Base-by-base conservation (phyloP, 108 stramenopile species). In the Skeletonema grethae region DNA sequence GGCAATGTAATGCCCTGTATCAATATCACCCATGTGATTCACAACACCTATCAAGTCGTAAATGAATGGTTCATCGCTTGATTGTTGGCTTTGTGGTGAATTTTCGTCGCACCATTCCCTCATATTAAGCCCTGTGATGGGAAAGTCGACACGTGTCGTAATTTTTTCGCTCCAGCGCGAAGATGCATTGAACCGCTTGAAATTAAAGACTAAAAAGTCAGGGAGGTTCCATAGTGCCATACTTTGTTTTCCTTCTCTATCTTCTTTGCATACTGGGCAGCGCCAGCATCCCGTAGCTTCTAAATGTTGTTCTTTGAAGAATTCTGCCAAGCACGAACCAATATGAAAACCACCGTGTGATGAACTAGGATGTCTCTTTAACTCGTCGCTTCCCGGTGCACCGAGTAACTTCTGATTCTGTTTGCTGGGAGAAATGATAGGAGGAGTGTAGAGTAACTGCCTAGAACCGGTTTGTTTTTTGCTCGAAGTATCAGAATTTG, bases 1-100 rank as follows among this genome's bases (percentile, higher is more conserved):
- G 4, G 98, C 94, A n/a, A 97, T 94, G 70, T 99, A 99, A 79
- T 99, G 99, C 2, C 99, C 99, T 20, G 97, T 95, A 0, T 89
- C 92, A 84, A 98, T 93, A 9, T 96, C 90, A 13, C 99, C 99
- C 69, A 96, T 85, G 76, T 99, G 99, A 85, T 98, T 98, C 30
- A 95, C 75, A 18, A 99, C 97, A 20, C 90, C 97, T 71, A 95
- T 86, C 39, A 97, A 77, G 72, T 97, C 96, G 75, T 97, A 97
- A 7, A 90, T 69, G 65, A 68, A 78, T 7, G 76, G 56, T 10
- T 94, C 92, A 48, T 75, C 70, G 25, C 70, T 59, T 8, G 64
- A 29, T 11, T 67, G 69, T 36, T 82, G 60, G 20, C 77, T 59
- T 4, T 75, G 74, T 13, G 88, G 92, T 28, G 92, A 91, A 28